Percentiles rank a stretch among this genome's conserved stretches.
These are phyloP conservation scores for Podospora comata DNA, from an alignment of 495 filamentous ascomycete species.

Conservation along the genomic window DNA sequence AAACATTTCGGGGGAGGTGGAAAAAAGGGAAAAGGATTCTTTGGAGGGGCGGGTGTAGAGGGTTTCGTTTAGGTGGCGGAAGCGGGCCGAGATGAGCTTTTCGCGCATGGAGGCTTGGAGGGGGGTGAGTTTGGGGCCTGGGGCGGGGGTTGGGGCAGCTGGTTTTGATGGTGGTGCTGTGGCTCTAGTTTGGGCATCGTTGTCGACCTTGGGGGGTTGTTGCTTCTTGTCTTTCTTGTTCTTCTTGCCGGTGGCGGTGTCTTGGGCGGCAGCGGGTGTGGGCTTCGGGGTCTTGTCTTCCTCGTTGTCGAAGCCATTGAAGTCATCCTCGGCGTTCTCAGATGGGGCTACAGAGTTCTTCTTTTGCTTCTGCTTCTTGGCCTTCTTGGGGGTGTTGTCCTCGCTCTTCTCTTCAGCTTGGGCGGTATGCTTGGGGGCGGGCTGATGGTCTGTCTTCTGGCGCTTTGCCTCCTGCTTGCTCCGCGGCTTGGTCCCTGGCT, in stretches of 20 bases:
- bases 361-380: conserved; percentile 36
- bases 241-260: not conserved
- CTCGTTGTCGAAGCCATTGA: conserved; percentile 10
- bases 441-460: not conserved
- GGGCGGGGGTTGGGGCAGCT: conserved; percentile 17
- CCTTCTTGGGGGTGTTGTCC: conserved; percentile 34
- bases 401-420: conserved; percentile 5
- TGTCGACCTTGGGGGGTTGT: conserved; percentile 11
- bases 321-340: not conserved
- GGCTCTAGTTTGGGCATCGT: conserved; percentile 7
- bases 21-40: conserved; percentile 74
- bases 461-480: conserved; percentile 27
- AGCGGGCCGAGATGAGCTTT: conserved; percentile 89
- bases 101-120: conserved; percentile 89
- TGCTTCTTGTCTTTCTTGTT: conserved; percentile 14
- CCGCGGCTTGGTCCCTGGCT: conserved; percentile 23
- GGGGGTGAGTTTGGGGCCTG: conserved; percentile 67
- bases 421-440: not conserved
- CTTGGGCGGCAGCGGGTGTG: conserved; percentile 1
- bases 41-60: conserved; percentile 88
- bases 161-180: conserved; percentile 22
- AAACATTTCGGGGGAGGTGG: conserved; percentile 81
- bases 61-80: conserved; percentile 94
- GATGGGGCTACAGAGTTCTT: conserved; percentile 7
- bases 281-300: conserved; percentile 6